These are phyloP conservation scores for Colletotrichum noveboracense DNA, from an alignment of 2,329 filamentous ascomycete species.

Conservation along the genomic window DNA sequence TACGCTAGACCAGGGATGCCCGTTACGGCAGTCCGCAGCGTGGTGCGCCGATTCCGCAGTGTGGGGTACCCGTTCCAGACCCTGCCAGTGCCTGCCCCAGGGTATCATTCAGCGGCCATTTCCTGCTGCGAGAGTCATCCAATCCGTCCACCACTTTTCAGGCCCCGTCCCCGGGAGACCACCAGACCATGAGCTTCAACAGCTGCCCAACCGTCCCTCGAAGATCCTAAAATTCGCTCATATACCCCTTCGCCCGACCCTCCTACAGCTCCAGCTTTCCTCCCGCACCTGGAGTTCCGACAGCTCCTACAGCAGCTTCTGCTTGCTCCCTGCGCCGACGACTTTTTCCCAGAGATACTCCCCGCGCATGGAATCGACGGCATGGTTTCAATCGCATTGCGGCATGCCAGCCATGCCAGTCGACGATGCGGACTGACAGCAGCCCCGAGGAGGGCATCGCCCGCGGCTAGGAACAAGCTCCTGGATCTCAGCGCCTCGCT, in stretches of 20 bases:
- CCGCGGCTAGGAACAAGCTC: not conserved
- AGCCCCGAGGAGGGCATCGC: not conserved
- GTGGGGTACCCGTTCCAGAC: conserved; percentile 20
- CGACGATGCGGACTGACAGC: conserved; percentile 40
- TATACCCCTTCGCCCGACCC: not conserved
- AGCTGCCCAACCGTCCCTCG: conserved; percentile 13
- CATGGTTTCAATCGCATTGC: conserved; percentile 53
- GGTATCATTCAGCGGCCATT: conserved; percentile 15
- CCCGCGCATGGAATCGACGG: conserved; percentile 40
- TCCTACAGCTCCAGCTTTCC: not conserved
- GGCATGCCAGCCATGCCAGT: conserved; percentile 50
- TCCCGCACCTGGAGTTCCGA: not conserved
- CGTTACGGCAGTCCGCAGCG: conserved; percentile 18
- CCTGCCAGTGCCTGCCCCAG: conserved; percentile 1
- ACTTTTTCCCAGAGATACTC: not conserved
- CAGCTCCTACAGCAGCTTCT: not conserved
- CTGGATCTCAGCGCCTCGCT: conserved; percentile 17
- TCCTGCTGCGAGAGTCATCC: conserved; percentile 20
- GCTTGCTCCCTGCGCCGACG: not conserved
- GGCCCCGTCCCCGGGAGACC: not conserved
- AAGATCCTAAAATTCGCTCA: conserved; percentile 15
- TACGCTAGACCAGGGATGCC: conserved; percentile 12
- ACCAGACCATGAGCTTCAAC: conserved; percentile 11
- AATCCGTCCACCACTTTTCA: conserved; percentile 9
- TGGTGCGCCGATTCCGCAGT: conserved; percentile 23